Evolutionary conservation across 2,329 filamentous ascomycete species (phyloP), one percentile per base, ranked within the genome.

Genomic region (Penicillium sp.): DNA sequence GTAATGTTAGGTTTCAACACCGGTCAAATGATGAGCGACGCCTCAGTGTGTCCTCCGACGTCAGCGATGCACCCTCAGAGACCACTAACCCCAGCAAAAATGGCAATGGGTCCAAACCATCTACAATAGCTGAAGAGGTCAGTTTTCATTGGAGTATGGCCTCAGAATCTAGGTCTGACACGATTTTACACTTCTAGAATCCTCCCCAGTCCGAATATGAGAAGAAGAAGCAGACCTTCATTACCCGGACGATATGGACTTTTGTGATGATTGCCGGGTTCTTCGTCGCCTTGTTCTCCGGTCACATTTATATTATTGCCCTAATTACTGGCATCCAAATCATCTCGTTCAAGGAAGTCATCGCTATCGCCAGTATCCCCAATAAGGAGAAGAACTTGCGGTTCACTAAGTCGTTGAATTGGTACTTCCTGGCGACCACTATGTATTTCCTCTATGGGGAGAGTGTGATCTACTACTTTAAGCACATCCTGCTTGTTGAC

Each of bases 391-490:
- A 93, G 69, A 91, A 93, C 72, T 82, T 99, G 58, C 89, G 89
- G 56, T 96, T 96, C 67, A 97, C 93, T 63, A 97, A 97, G 80
- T 91, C 90, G 64, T 80, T 99, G 67, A 97, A 97, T 77, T 99
- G 94, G 94, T 99, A 99, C 76, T 99, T 96, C 80, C 83, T 99
- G 51, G 94, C 91, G n/a, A 91, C 90, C 26, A 96, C 93, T 65
- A 97, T 99, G 93, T 99, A 99, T 81, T 99, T 96, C 67, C 82
- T 99, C 48, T 99, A 99, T 72, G 94, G 94, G 70, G 94, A 99
- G 78, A 97, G 91, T 68, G 93, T 99, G 70, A 96, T 99, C 69
- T 99, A 99, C 80, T 99, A 99, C 78, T 99, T 99, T 79, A 99
- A 99, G 82, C 94, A 99, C 73, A 93, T 99, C 64, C 87, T 99